Conservation (phyloP, 2,329 filamentous ascomycete genomes). For the Xylaria arbuscula region DNA sequence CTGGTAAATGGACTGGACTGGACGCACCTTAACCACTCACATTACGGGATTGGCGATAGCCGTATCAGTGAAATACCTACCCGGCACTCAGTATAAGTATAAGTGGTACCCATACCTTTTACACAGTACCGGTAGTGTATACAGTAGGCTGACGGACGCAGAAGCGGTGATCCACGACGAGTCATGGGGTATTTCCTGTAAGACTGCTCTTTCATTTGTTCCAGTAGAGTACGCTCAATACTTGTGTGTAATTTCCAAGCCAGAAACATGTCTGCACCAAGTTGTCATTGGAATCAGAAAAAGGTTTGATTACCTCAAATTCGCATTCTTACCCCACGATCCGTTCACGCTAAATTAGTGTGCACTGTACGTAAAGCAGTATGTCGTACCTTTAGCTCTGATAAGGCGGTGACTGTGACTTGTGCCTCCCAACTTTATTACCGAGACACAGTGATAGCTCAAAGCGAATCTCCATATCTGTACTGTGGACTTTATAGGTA, state of each 20-base stretch:
- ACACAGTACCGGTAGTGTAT: too few species aligned
- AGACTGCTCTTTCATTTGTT: not conserved
- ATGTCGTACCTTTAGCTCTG: not conserved
- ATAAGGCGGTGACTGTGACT: not conserved
- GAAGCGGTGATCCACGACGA: not conserved
- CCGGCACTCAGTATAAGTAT: not conserved
- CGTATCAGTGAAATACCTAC: not conserved
- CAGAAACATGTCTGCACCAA: not conserved
- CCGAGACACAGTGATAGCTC: not conserved
- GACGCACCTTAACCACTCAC: slow-evolving; percentile 16
- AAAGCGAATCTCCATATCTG: not conserved
- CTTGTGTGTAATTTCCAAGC: not conserved
- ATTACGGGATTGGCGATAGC: slow-evolving; percentile 1
- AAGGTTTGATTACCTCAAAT: slow-evolving; percentile 13
- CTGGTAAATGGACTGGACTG: slow-evolving; percentile 15
- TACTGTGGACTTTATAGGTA: not conserved
- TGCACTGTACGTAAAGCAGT: not conserved
- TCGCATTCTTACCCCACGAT: slow-evolving; percentile 3
- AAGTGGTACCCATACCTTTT: too few species aligned
- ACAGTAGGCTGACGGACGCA: not conserved
- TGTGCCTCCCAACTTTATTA: not conserved
- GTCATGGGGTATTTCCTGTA: not conserved
- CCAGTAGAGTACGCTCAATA: not conserved
- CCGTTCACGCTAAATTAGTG: slow-evolving; percentile 1
- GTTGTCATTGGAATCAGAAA: not conserved